A percentile compares a stretch with the other conserved stretches of the same genome.
phyloP scores from a whole-genome alignment of 1,284 basidiomycete genomes.

The Golubevia sp. region DNA sequence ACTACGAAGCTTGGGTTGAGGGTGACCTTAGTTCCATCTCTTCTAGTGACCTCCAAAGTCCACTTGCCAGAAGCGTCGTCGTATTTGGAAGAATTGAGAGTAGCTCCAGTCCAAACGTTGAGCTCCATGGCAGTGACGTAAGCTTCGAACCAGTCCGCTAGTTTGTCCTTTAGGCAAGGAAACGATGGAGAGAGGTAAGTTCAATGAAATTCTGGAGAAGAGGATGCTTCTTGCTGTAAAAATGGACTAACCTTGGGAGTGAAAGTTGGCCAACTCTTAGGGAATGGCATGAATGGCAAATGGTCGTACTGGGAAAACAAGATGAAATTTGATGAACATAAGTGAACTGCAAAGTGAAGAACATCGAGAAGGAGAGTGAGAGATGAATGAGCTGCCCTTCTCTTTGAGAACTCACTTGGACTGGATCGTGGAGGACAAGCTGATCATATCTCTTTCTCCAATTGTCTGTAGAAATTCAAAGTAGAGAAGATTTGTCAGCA shows the following conservation, averaged over 20 bases:
- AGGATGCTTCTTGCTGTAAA: neutral
- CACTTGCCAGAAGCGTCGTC: slow-evolving; percentile 67
- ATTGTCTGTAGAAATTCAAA: slow-evolving; percentile 59
- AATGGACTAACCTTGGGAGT: slow-evolving; percentile 19
- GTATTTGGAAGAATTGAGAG: slow-evolving; percentile 64
- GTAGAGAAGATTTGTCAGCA: too few species aligned
- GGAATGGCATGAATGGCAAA: slow-evolving; percentile 7
- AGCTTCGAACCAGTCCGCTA: slow-evolving; percentile 73
- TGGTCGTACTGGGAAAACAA: too few species aligned
- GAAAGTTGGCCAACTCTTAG: slow-evolving; percentile 37
- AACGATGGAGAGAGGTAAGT: neutral
- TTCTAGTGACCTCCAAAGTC: slow-evolving; percentile 66
- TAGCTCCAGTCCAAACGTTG: slow-evolving; percentile 71
- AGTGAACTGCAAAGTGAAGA: too few species aligned
- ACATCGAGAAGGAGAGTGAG: too few species aligned
- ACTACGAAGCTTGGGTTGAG: slow-evolving; percentile 67
- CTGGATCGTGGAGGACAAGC: slow-evolving; percentile 47
- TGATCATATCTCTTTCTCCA: slow-evolving; percentile 55
- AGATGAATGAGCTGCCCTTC: too few species aligned
- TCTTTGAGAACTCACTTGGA: too few species aligned
- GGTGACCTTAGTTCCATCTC: slow-evolving; percentile 64
- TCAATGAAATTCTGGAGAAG: neutral
- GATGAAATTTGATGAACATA: too few species aligned
- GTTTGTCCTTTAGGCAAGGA: slow-evolving; percentile 61
- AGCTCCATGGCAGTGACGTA: slow-evolving; percentile 72